Evolutionary conservation across 805 yeast genomes (phyloP), one percentile per base, ranked within the genome.

Genomic region (Metschnikowia cerradonensis): DNA sequence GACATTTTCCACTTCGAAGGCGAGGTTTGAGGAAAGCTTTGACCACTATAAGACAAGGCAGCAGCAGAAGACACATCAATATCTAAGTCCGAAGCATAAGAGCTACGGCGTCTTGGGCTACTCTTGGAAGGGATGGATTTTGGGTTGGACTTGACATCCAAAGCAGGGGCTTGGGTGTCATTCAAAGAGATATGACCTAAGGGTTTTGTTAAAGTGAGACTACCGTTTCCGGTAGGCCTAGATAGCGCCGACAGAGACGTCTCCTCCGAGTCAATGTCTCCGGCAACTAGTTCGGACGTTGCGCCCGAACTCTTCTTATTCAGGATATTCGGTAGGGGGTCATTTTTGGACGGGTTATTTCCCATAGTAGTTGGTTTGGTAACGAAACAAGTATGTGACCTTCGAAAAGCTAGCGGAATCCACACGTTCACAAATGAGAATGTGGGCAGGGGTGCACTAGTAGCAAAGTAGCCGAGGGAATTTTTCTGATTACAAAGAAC

Each of bases 311-410:
- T 59, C 66, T 46, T 56, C 47, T 44, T 53, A 58, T 71, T 60
- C 52, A 71, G 69, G 62, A 63, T 62, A 57, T 63, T 71, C 77
- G 77, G 76, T 68, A 70, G 76, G 63, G 75, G 72, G 49, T 73
- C 78, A 70, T 72, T 66, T 64, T 72, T 72, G 53, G 85, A 80
- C 75, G 85, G 85, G 84, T 80, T 80, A 71, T 80, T 81, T 71
- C 86, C 85, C 85, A 81, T 81, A 45, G 46, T 48, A 44, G 47
- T n/a, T 34, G 26, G 40, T 35, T 44, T 22, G 13, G 36, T 42
- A 42, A 33, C 38, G 45, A n/a, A 33, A 20, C 15, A 33, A 20
- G n/a, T 26, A 22, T 6, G 38, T 6, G 45, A 13, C 20, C 45
- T 41, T 19, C 17, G n/a, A n/a, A 20, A 20, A 34, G 22, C 45